Percentiles rank a stretch among this genome's conserved stretches.
Evolutionary conservation across 306 rosid species (phyloP).

Genomic region (Cyclanthera cordifolia): DNA sequence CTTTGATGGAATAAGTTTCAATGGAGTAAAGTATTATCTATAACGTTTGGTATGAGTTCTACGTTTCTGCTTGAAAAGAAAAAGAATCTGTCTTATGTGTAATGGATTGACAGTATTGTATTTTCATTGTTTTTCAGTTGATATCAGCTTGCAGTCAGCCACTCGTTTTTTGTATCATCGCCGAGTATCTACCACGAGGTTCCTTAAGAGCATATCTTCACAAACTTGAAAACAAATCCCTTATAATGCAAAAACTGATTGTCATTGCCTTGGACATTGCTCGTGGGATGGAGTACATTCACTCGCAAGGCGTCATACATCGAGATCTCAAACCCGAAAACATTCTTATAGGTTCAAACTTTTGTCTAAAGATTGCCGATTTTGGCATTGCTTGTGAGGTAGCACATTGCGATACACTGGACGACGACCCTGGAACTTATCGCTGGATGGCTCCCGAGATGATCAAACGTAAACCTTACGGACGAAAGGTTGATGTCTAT

Average conservation of each 20-base stretch:
- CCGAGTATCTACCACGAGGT: slow-evolving; percentile 71
- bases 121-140: slow-evolving; percentile 40
- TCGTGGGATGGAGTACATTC: slow-evolving; percentile 85
- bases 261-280: slow-evolving; percentile 71
- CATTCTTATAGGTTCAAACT: slow-evolving; percentile 45
- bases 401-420: slow-evolving; percentile 53
- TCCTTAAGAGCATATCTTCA: slow-evolving; percentile 80
- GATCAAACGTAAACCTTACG: slow-evolving; percentile 74
- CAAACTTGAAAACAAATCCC: slow-evolving; percentile 47
- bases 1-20: not conserved
- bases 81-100: not conserved
- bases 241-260: slow-evolving; percentile 42
- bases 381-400: slow-evolving; percentile 90
- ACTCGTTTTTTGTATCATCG: slow-evolving; percentile 63
- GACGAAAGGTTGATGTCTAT: slow-evolving; percentile 78
- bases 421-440: slow-evolving; percentile 83
- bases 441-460: slow-evolving; percentile 99
- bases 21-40: not conserved
- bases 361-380: slow-evolving; percentile 73
- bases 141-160: slow-evolving; percentile 68
- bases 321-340: slow-evolving; percentile 94
- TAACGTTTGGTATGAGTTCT: not conserved
- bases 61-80: not conserved
- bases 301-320: slow-evolving; percentile 76
- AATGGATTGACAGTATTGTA: not conserved